Percentiles rank a stretch among this genome's conserved stretches.
Evolutionary conservation across 129 eudicot genomes (phyloP).

Genomic region (Calendula officinalis): DNA sequence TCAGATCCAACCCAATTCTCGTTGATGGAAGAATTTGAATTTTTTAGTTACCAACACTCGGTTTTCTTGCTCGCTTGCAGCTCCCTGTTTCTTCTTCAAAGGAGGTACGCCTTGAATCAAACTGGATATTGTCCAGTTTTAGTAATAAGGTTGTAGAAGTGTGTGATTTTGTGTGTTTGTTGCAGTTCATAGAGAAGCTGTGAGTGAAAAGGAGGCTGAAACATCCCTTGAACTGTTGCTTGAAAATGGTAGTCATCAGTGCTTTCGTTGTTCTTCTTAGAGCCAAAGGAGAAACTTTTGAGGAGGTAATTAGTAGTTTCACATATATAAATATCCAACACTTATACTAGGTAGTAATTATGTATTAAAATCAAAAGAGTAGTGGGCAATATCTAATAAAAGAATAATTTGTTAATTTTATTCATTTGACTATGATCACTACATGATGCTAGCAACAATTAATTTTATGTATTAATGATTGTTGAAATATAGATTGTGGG

Average conservation of each 20-base stretch:
- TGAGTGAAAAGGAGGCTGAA: conserved; percentile 77
- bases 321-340: no score
- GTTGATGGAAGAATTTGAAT: conserved; percentile 16
- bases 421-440: no score
- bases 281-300: conserved; percentile 92
- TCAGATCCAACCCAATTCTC: conserved; percentile 9
- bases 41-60: conserved; percentile 8
- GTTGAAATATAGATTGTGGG: conserved; percentile 60
- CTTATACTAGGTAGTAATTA: no score
- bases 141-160: not conserved
- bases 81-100: conserved; percentile 13
- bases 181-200: conserved; percentile 69
- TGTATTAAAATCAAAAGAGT: no score
- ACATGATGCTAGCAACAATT: not conserved
- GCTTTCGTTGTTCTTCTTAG: conserved; percentile 85
- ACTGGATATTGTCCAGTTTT: not conserved
- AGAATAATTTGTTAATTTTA: no score
- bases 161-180: conserved; percentile 8
- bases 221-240: conserved; percentile 58
- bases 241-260: conserved; percentile 60
- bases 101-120: not conserved
- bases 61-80: conserved; percentile 15
- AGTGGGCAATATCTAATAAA: no score
- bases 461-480: not conserved
- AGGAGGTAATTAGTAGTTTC: conserved; percentile 45